Conservation (phyloP, 2,329 filamentous ascomycete species). For the Cryphonectria japonica region DNA sequence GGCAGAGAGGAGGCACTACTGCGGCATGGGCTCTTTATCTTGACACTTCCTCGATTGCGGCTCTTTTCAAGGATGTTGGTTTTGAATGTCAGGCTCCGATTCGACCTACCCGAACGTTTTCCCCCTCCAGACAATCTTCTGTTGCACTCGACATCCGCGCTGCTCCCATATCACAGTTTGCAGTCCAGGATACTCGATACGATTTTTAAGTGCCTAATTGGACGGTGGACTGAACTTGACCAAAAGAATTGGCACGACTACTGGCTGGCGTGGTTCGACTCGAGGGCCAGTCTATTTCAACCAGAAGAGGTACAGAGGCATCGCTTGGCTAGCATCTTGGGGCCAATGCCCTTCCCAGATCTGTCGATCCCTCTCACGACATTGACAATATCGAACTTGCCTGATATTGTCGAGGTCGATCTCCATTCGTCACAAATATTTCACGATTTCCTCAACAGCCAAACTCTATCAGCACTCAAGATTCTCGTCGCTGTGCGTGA, state of each 20-base stretch:
- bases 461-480: conserved; percentile 4
- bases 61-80: conserved; percentile 5
- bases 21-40: background rate
- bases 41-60: conserved; percentile 14
- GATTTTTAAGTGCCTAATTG: background rate
- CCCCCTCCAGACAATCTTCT: background rate
- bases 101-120: background rate
- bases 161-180: background rate
- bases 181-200: background rate
- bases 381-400: conserved; percentile 20
- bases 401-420: conserved; percentile 9
- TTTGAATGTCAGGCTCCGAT: conserved; percentile 20
- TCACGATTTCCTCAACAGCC: background rate
- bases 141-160: background rate
- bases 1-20: background rate
- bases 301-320: background rate
- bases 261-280: background rate
- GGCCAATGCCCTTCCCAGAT: background rate
- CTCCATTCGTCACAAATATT: background rate
- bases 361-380: background rate
- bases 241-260: background rate
- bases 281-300: background rate
- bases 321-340: background rate
- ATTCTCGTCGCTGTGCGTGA: background rate
- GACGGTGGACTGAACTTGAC: background rate